Conservation (phyloP, 148 eudicot species). For the Rhododendron williamsianum region DNA sequence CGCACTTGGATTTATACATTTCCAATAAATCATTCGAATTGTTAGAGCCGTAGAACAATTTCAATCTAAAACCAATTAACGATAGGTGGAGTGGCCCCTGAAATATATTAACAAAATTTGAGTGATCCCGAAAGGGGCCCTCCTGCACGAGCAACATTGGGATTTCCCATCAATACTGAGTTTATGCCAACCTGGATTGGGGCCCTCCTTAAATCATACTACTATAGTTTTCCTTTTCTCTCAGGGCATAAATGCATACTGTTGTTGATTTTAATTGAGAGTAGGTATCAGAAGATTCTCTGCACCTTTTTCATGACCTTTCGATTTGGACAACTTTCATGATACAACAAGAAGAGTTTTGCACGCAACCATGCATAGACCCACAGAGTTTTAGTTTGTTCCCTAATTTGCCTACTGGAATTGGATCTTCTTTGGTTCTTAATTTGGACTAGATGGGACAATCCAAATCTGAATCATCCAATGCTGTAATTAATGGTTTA, state of each 20-base stretch:
- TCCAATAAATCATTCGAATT: too few species aligned
- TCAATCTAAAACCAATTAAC: fast-evolving
- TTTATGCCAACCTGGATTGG: neutral
- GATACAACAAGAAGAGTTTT: neutral
- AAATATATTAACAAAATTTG: too few species aligned
- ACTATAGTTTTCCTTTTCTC: neutral
- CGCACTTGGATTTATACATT: too few species aligned
- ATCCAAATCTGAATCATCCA: too few species aligned
- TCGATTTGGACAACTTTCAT: neutral
- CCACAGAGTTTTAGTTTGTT: too few species aligned
- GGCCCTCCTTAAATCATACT: too few species aligned
- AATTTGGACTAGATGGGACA: too few species aligned
- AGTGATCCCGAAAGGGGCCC: too few species aligned
- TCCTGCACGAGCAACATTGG: neutral
- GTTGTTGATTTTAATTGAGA: neutral
- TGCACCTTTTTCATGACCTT: neutral
- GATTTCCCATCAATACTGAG: neutral
- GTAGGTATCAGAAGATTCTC: neutral
- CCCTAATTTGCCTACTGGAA: neutral
- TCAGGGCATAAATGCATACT: neutral
- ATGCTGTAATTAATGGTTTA: neutral
- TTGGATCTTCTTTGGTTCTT: too few species aligned
- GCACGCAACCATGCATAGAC: neutral
- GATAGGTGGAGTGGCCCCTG: too few species aligned
- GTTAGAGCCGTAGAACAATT: too few species aligned